Conservation (phyloP, 495 filamentous ascomycete species). For the Aspergillus steynii region DNA sequence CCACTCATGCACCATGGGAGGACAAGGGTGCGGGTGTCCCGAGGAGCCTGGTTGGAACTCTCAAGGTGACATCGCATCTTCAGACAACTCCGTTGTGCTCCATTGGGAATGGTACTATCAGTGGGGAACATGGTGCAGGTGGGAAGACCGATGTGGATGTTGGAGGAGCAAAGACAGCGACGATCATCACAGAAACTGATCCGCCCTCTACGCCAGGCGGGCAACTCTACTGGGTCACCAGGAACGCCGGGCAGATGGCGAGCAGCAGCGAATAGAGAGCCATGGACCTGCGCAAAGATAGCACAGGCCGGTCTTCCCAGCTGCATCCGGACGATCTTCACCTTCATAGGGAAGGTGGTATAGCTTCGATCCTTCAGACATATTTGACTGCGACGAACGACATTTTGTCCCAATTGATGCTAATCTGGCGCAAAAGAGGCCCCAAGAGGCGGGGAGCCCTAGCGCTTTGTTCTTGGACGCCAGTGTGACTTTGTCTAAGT, state of each 20-base stretch:
- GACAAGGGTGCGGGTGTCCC: slow-evolving; percentile 16
- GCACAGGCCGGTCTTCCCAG: slow-evolving; percentile 11
- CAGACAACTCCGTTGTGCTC: slow-evolving; percentile 23
- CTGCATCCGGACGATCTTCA: slow-evolving; percentile 10
- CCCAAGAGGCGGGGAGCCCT: slow-evolving; percentile 10
- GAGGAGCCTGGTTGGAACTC: slow-evolving; percentile 16
- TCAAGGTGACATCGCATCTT: slow-evolving; percentile 30
- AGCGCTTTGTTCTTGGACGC: slow-evolving; percentile 10
- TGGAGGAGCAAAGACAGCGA: not conserved
- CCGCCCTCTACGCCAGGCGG: not conserved
- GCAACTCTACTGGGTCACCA: not conserved
- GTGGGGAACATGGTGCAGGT: slow-evolving; percentile 8
- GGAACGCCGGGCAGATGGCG: slow-evolving; percentile 1
- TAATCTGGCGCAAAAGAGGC: slow-evolving; percentile 12
- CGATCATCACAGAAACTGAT: slow-evolving; percentile 1
- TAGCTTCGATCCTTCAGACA: slow-evolving; percentile 1
- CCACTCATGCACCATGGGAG: slow-evolving; percentile 7
- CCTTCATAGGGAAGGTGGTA: slow-evolving; percentile 20
- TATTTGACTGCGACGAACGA: not conserved
- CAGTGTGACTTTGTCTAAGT: slow-evolving; percentile 16
- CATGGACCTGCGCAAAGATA: not conserved
- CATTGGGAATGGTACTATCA: slow-evolving; percentile 19
- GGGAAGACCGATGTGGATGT: slow-evolving; percentile 2
- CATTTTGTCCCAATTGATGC: slow-evolving; percentile 7
- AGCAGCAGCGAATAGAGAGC: not conserved